Conservation (phyloP, 257 asterid genomes). For the Capsicum baccatum region DNA sequence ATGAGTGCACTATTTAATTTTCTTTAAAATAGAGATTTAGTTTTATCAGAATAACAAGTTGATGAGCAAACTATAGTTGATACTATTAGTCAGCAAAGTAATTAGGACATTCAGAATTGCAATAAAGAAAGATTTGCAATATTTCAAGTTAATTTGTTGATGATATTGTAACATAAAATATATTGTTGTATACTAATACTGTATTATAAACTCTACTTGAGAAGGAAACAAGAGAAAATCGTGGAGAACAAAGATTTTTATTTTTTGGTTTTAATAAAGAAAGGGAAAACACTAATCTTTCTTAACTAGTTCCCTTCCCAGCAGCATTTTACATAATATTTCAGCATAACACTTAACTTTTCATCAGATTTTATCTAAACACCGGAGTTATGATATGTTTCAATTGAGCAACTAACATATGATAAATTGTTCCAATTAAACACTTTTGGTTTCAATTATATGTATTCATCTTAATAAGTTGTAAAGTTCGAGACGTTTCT, state of each 20-base stretch:
- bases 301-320: neutral
- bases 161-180: too few species aligned
- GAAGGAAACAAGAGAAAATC: too few species aligned
- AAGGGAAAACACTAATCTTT: constrained; percentile 31
- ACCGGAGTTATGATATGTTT: too few species aligned
- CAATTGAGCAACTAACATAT: neutral
- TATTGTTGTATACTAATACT: too few species aligned
- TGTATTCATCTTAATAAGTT: neutral
- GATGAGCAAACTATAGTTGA: too few species aligned
- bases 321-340: neutral
- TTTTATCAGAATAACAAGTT: neutral
- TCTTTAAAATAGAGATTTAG: neutral
- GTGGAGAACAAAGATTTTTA: too few species aligned
- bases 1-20: too few species aligned
- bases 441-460: neutral
- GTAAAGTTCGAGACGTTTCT: neutral
- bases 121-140: too few species aligned
- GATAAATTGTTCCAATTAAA: neutral
- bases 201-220: too few species aligned
- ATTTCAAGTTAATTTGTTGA: too few species aligned
- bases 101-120: neutral
- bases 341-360: too few species aligned
- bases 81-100: neutral
- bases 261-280: neutral
- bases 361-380: neutral